phyloP scores from a whole-genome alignment of 2,329 filamentous ascomycete genomes.

The Exophiala viscosa region DNA sequence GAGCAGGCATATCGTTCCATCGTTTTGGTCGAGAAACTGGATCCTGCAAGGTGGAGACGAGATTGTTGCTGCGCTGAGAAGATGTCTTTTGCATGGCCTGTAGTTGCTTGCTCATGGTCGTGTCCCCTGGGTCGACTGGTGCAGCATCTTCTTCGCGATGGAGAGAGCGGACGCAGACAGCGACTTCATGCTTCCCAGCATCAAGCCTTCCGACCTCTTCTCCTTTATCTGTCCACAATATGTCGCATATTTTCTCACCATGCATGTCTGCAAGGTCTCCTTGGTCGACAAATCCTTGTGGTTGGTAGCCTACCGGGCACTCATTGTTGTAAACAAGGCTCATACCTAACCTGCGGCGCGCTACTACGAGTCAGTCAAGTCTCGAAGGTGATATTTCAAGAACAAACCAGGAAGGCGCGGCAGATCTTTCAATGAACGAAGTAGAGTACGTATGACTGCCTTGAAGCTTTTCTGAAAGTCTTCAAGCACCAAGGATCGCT shows the following conservation, averaged over 20 bases:
- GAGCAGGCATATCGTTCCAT: neutral
- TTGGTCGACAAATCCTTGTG: conserved; percentile 26
- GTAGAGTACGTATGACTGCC: conserved; percentile 41
- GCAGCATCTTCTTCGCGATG: neutral
- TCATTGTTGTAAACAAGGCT: conserved; percentile 45
- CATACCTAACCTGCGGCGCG: conserved; percentile 39
- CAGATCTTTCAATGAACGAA: conserved; percentile 36
- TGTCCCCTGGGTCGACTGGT: conserved; percentile 14
- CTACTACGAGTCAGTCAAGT: conserved; percentile 6
- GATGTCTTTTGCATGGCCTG: conserved; percentile 25
- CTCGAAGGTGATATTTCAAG: neutral
- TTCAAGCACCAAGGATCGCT: conserved; percentile 32
- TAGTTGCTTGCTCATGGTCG: conserved; percentile 21
- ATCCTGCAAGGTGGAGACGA: conserved; percentile 20
- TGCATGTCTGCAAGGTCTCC: conserved; percentile 6
- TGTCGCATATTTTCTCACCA: conserved; percentile 10
- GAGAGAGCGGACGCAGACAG: conserved; percentile 7
- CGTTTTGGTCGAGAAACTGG: conserved; percentile 9
- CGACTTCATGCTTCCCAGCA: conserved; percentile 15
- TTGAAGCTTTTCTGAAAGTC: conserved; percentile 42
- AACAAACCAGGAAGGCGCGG: conserved; percentile 42
- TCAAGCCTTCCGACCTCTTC: conserved; percentile 14
- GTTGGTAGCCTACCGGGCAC: conserved; percentile 38
- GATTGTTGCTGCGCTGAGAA: conserved; percentile 14
- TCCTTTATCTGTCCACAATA: conserved; percentile 6